A percentile compares a stretch with the other conserved stretches of the same genome.
Evolutionary conservation across 108 stramenopile genomes (phyloP).

Genomic region (Conticribra guillardii): DNA sequence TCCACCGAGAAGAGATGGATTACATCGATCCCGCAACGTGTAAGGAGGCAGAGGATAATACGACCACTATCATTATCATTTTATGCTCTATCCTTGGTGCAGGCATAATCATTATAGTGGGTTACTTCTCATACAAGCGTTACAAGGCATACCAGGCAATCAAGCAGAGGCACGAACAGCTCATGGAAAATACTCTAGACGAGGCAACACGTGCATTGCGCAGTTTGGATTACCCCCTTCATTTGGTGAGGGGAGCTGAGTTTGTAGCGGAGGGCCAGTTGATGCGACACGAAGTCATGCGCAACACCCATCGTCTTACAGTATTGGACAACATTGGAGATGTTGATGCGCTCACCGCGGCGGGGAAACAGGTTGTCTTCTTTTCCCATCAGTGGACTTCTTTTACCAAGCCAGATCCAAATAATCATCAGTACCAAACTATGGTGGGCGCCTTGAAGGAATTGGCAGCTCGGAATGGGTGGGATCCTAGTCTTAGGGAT

Average conservation of each 20-base stretch:
- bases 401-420: constrained; percentile 37
- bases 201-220: constrained; percentile 31
- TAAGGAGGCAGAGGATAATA: constrained; percentile 8
- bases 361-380: constrained; percentile 42
- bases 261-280: constrained; percentile 32
- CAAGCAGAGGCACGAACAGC: constrained; percentile 22
- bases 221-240: constrained; percentile 46
- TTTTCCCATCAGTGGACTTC: constrained; percentile 51
- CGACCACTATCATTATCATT: constrained; percentile 12
- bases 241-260: constrained; percentile 41
- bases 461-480: constrained; percentile 27
- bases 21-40: constrained; percentile 28
- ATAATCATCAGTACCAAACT: constrained; percentile 20
- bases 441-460: constrained; percentile 31
- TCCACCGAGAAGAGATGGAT: constrained; percentile 49
- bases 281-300: constrained; percentile 37
- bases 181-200: constrained; percentile 42
- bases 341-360: constrained; percentile 42
- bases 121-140: constrained; percentile 9
- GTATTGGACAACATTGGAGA: constrained; percentile 42
- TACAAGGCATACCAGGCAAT: constrained; percentile 10
- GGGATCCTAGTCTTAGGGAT: constrained; percentile 36
- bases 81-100: constrained; percentile 6
- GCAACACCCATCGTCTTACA: constrained; percentile 40
- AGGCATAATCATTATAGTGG: background rate